These are phyloP conservation scores for Gardenia jasminoides DNA, from an alignment of 257 asterid genomes.

Conservation along the genomic window DNA sequence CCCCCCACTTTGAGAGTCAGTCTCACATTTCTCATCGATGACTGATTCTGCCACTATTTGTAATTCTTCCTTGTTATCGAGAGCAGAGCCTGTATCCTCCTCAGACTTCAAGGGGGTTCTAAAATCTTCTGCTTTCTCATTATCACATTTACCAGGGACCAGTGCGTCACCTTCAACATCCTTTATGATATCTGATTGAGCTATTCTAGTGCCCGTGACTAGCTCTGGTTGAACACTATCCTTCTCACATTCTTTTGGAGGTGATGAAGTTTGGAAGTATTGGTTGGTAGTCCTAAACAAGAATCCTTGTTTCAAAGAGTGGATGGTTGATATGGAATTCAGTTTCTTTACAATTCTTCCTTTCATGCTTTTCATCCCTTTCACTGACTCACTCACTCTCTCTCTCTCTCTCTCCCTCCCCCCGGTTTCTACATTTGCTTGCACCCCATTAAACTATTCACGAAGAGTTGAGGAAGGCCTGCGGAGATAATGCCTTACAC, in stretches of 20 bases:
- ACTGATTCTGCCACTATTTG: slow-evolving; percentile 13
- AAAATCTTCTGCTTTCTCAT: slow-evolving; percentile 11
- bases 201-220: neutral
- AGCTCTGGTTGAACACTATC: neutral
- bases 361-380: slow-evolving; percentile 40
- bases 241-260: slow-evolving; percentile 19
- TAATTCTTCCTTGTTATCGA: slow-evolving; percentile 13
- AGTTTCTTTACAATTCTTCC: slow-evolving; percentile 48
- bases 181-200: slow-evolving; percentile 6
- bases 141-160: neutral
- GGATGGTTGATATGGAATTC: slow-evolving; percentile 38
- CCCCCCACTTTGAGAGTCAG: slow-evolving; percentile 12
- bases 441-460: slow-evolving; percentile 4
- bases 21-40: neutral
- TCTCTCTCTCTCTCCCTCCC: neutral
- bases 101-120: slow-evolving; percentile 5
- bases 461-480: slow-evolving; percentile 3
- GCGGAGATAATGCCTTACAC: neutral
- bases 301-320: slow-evolving; percentile 28
- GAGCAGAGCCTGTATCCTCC: slow-evolving; percentile 3
- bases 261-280: slow-evolving; percentile 23
- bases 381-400: neutral
- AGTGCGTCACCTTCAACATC: slow-evolving; percentile 21
- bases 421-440: slow-evolving; percentile 8
- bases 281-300: slow-evolving; percentile 24